phyloP scores from a whole-genome alignment of 2,329 filamentous ascomycete genomes.

The Penicillium sp. region DNA sequence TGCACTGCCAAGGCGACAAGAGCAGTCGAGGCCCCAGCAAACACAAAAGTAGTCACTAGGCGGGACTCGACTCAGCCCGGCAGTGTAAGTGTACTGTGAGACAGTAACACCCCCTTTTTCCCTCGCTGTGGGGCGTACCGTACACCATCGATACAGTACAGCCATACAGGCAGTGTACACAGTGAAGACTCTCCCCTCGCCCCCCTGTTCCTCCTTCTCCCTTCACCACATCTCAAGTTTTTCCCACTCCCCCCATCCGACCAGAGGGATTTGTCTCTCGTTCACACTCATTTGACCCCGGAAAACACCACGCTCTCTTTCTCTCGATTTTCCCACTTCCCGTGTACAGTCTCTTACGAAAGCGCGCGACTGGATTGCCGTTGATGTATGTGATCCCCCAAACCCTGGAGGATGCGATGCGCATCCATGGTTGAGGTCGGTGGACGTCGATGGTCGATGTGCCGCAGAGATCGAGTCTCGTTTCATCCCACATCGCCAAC shows the following conservation, averaged over 20 bases:
- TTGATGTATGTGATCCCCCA: conserved; percentile 34
- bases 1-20: background rate
- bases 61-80: no score
- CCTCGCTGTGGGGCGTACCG: background rate
- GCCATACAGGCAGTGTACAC: no score
- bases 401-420: background rate
- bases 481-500: background rate
- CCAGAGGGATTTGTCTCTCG: conserved; percentile 46
- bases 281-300: conserved; percentile 44
- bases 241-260: conserved; percentile 38
- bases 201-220: conserved; percentile 22
- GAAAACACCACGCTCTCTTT: conserved; percentile 36
- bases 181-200: conserved; percentile 13
- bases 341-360: conserved; percentile 32
- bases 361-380: conserved; percentile 33
- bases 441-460: background rate
- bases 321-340: conserved; percentile 17
- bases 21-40: background rate
- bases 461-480: background rate
- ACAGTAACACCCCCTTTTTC: conserved; percentile 1
- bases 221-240: conserved; percentile 33
- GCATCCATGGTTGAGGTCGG: no score
- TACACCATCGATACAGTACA: no score
- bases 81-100: background rate
- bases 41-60: no score